phyloP scores from a whole-genome alignment of 2,329 filamentous ascomycete genomes.

The Xylaria sp. region DNA sequence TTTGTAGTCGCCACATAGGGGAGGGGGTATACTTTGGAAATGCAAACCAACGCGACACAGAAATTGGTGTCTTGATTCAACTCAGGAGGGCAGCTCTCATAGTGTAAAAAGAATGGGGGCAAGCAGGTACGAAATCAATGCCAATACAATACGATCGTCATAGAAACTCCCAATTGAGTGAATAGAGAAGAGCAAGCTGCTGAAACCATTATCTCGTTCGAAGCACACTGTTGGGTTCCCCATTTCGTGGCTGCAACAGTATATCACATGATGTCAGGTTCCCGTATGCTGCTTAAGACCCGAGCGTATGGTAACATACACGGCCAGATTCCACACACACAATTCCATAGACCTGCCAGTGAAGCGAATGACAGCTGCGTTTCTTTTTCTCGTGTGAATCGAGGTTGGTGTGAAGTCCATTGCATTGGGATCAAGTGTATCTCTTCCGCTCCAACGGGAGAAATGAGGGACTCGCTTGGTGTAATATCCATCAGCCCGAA shows the following conservation, averaged over 20 bases:
- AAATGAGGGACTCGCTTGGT: neutral
- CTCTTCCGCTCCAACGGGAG: neutral
- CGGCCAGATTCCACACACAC: neutral
- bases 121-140: neutral
- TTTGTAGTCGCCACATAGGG: conserved; percentile 4
- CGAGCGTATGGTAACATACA: conserved; percentile 13
- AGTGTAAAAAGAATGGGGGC: neutral
- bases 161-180: neutral
- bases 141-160: conserved; percentile 14
- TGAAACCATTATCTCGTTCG: conserved; percentile 11
- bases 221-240: neutral
- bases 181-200: conserved; percentile 10
- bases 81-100: conserved; percentile 8
- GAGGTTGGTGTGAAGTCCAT: neutral
- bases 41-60: conserved; percentile 8
- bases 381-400: too few relatives aligned
- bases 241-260: conserved; percentile 3
- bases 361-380: too few relatives aligned
- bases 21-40: neutral
- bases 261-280: conserved; percentile 14
- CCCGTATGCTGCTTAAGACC: conserved; percentile 11
- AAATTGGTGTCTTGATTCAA: conserved; percentile 5
- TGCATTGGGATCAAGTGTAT: neutral
- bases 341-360: neutral
- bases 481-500: neutral